Evolutionary conservation across 345 rosid genomes (phyloP), one percentile per base, ranked within the genome.

Genomic region (Capsella bursapastoris): DNA sequence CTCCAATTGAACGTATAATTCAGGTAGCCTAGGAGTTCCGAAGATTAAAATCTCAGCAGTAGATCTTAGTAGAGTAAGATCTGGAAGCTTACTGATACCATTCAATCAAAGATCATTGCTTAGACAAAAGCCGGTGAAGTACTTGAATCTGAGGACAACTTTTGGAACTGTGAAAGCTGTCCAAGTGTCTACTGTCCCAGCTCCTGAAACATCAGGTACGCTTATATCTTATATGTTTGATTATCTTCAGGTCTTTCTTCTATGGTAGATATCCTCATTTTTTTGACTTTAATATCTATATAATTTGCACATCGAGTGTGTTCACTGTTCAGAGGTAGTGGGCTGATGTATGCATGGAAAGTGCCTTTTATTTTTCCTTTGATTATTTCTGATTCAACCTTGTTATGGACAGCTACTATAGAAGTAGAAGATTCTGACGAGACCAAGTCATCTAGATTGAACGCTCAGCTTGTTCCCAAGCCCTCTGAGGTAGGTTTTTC

Each of bases 381-480:
- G 40, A 8, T 32, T 15, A 15, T 58, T 57, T 59, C 40, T 78
- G 77, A 43, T 14, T 34, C 8, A 35, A 22, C 29, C 32, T 41
- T 58, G 10, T 59, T 25, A 14, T 22, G 64, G n/a, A 22, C 51
- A 84, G 90, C 77, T 71, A 60, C 65, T 56, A 18, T 67, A 48
- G 74, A 47, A 58, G 68, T 32, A 43, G 44, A 58, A 59, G 78
- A 51, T 61, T 47, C 79, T 60, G 75, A 80, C 72, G 84, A 71
- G 73, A 47, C 74, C 37, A 77, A 81, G 74, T 64, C 84, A 41
- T 79, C 82, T 51, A 76, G 70, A 18, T 69, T 77, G 69, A 73
- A 77, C 27, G 82, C 93, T 81, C 83, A 79, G 78, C 87, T 80
- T 52, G 51, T 82, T 79, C 96, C 96, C 49, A 88, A 71, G 64